phyloP scores from a whole-genome alignment of 1,284 basidiomycete species.

The Hymenochaete sp. region DNA sequence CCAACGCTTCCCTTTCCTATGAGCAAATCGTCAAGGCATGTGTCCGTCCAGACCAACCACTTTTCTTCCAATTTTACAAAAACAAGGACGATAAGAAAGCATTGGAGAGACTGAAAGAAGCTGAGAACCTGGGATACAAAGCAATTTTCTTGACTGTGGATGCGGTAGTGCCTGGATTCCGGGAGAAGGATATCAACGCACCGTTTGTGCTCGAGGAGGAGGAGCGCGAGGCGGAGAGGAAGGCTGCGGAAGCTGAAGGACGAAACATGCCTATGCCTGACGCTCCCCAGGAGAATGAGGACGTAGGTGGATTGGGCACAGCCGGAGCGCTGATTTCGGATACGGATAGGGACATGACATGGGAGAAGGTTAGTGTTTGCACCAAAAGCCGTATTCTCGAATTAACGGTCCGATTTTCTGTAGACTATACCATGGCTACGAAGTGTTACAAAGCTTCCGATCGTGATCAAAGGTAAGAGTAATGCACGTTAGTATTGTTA shows the following conservation, averaged over 20 bases:
- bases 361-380: conserved; percentile 42
- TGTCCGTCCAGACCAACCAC: conserved; percentile 49
- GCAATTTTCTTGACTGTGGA: conserved; percentile 91
- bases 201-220: conserved; percentile 56
- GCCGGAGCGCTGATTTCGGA: conserved; percentile 56
- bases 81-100: conserved; percentile 60
- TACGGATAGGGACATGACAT: conserved; percentile 66
- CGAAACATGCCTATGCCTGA: conserved; percentile 28
- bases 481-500: conserved; percentile 6
- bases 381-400: not conserved
- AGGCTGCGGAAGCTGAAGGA: conserved; percentile 19
- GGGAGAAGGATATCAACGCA: conserved; percentile 70
- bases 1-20: conserved; percentile 75
- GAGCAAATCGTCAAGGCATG: conserved; percentile 58
- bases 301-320: conserved; percentile 36
- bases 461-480: conserved; percentile 84
- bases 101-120: conserved; percentile 61
- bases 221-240: conserved; percentile 32
- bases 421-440: conserved; percentile 76
- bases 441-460: conserved; percentile 66
- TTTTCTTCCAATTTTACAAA: conserved; percentile 88
- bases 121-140: conserved; percentile 67
- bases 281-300: conserved; percentile 28
- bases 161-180: conserved; percentile 77
- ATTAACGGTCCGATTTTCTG: conserved; percentile 11